Conservation (phyloP, 2,329 filamentous ascomycete species). For the Pseudogymnoascus verrucosus region DNA sequence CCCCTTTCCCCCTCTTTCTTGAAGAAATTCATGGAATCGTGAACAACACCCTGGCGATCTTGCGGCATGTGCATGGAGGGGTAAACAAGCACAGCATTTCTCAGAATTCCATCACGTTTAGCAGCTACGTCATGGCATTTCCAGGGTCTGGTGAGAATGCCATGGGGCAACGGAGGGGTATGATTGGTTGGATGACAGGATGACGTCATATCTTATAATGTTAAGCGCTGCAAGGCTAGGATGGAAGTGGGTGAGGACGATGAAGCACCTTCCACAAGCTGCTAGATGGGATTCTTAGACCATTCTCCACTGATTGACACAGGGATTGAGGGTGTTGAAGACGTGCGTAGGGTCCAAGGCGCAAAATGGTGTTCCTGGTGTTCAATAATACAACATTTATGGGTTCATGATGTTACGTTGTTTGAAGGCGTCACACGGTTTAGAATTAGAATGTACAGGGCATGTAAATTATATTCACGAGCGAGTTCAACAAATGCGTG, state of each 20-base stretch:
- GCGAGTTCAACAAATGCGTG: not conserved
- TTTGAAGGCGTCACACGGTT: not conserved
- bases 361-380: not conserved
- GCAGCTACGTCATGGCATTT: not conserved
- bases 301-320: not conserved
- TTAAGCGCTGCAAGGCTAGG: not conserved
- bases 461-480: not conserved
- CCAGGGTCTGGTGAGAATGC: not conserved
- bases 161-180: not conserved
- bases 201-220: not conserved
- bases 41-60: not conserved
- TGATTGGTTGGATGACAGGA: not conserved
- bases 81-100: not conserved
- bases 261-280: not conserved
- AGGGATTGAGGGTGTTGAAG: not conserved
- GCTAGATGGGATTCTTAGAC: not conserved
- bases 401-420: not conserved
- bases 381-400: not conserved
- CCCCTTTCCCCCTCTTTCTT: not conserved
- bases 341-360: not conserved
- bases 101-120: not conserved
- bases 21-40: not conserved
- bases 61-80: conserved; percentile 5
- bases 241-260: not conserved
- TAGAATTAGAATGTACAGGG: not conserved